A percentile compares a stretch with the other conserved stretches of the same genome.
Conservation (phyloP, 1,284 basidiomycete species). For the Coriolopsis trogii region DNA sequence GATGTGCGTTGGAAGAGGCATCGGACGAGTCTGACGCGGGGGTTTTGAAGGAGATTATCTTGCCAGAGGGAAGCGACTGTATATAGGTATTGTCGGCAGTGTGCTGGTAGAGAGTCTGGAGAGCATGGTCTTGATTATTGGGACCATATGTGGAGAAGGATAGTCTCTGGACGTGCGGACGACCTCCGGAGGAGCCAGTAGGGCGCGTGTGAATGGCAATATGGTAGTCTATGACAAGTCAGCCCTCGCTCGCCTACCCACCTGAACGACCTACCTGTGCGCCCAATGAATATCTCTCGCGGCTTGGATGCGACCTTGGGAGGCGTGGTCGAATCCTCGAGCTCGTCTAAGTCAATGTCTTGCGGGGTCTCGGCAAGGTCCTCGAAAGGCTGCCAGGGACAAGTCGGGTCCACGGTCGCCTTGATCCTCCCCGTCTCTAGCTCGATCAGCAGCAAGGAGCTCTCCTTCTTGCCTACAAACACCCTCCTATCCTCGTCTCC, state of each 20-base stretch:
- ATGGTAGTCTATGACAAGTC: constrained; percentile 59
- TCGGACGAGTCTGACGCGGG: constrained; percentile 32
- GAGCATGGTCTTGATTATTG: constrained; percentile 71
- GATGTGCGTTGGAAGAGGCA: constrained; percentile 37
- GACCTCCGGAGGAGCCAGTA: constrained; percentile 35
- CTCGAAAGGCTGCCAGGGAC: constrained; percentile 73
- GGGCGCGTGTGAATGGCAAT: constrained; percentile 66
- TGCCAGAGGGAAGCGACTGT: constrained; percentile 76
- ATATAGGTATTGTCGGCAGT: constrained; percentile 80
- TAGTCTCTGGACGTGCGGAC: constrained; percentile 70
- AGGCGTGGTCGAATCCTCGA: constrained; percentile 61
- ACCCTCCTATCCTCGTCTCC: constrained; percentile 67
- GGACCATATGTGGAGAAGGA: constrained; percentile 85
- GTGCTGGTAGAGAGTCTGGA: constrained; percentile 67
- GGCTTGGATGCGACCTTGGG: constrained; percentile 40
- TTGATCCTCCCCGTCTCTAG: constrained; percentile 83
- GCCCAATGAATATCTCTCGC: constrained; percentile 76
- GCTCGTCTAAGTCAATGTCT: constrained; percentile 61
- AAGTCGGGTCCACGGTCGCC: constrained; percentile 76
- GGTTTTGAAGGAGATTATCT: constrained; percentile 72
- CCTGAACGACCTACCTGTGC: constrained; percentile 65
- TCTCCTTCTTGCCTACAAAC: constrained; percentile 87
- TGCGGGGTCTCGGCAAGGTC: constrained; percentile 47
- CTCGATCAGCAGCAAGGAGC: constrained; percentile 78
- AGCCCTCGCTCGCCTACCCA: not conserved